Conservation (phyloP, 164 flowering plant genomes). For the Macadamia integrifolia region DNA sequence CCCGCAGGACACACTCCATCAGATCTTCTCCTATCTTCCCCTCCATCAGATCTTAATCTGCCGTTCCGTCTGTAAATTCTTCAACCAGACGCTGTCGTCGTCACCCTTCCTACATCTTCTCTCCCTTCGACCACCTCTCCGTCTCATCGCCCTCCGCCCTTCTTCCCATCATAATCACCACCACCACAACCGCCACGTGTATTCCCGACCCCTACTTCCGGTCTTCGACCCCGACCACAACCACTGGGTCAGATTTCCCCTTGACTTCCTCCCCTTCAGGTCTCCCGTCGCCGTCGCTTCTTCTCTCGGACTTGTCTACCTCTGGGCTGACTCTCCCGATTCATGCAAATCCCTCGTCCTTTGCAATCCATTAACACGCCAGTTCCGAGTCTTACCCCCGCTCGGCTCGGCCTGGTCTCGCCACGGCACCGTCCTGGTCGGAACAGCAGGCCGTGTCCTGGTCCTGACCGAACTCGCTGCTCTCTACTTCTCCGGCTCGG, state of each 20-base stretch:
- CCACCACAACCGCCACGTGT: conserved; percentile 33
- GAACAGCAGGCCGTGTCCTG: conserved; percentile 42
- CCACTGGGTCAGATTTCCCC: conserved; percentile 55
- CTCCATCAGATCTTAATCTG: conserved; percentile 64
- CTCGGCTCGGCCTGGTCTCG: conserved; percentile 95
- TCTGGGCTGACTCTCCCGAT: conserved; percentile 56
- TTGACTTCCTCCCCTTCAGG: conserved; percentile 51
- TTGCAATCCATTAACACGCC: conserved; percentile 75
- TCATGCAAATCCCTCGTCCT: conserved; percentile 45
- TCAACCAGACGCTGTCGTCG: conserved; percentile 53
- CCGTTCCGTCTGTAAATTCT: conserved; percentile 56
- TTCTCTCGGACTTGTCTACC: conserved; percentile 45
- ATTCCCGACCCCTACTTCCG: conserved; percentile 32
- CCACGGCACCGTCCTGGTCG: conserved; percentile 81
- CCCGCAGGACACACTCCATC: conserved; percentile 68
- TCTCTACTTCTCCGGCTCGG: conserved; percentile 38
- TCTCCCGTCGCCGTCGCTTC: conserved; percentile 36
- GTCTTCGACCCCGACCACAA: conserved; percentile 44
- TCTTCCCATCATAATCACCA: conserved; percentile 8
- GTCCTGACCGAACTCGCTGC: conserved; percentile 79
- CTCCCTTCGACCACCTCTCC: conserved; percentile 35
- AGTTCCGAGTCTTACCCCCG: conserved; percentile 50
- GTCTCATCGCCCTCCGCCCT: conserved; percentile 55
- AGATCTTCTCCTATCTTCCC: conserved; percentile 66
- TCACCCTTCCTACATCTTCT: conserved; percentile 41